Base-by-base conservation (phyloP, 2,329 filamentous ascomycete genomes). In the Colletotrichum sp. region DNA sequence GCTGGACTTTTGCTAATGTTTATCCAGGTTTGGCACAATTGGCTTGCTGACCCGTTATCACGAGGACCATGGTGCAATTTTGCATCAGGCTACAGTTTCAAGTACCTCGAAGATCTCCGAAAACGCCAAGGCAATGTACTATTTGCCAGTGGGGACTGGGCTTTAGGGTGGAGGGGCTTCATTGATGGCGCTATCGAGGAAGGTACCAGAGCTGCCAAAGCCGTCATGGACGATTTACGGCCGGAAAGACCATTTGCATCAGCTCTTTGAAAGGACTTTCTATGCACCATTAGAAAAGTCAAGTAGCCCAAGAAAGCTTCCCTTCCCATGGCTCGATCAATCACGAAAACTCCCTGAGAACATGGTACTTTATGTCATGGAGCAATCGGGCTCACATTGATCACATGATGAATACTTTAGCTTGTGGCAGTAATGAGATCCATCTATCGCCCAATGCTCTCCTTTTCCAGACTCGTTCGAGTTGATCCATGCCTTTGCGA, bases 151-250 rank as follows among this genome's bases (percentile, higher is more conserved):
- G 78, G 78, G 0, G 81, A 82, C 36, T 82, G 80, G 80, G 80
- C 81, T 10, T 66, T 77, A 32, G 81, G 81, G 2, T 83, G 81
- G 81, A 60, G 79, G 52, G 78, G 72, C 1, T 80, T 78, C 26
- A 82, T 83, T 34, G 81, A 82, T 21, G 81, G 81, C 15, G 81
- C 81, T 2, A 77, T 83, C 26, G 80, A 83, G 69, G 80, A 79
- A 28, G 78, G 79, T 5, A 63, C 69, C 32, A 52, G 44, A 21
- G 44, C 44, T 52, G 44, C n/a, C 12, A 24, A 52, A 4, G 44
- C 9, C 6, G n/a, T 21, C 6, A 21, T 24, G n/a, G 44, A 24
- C 12, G n/a, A 13, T 24, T 13, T 52, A 13, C n/a, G 44, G 10
- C 44, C 12, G 10, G 44, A 24, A 52, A 21, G 4, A 3, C 44